Evolutionary conservation across 2,329 filamentous ascomycete species (phyloP).

Genomic region (Plectosphaerella cucumerina): DNA sequence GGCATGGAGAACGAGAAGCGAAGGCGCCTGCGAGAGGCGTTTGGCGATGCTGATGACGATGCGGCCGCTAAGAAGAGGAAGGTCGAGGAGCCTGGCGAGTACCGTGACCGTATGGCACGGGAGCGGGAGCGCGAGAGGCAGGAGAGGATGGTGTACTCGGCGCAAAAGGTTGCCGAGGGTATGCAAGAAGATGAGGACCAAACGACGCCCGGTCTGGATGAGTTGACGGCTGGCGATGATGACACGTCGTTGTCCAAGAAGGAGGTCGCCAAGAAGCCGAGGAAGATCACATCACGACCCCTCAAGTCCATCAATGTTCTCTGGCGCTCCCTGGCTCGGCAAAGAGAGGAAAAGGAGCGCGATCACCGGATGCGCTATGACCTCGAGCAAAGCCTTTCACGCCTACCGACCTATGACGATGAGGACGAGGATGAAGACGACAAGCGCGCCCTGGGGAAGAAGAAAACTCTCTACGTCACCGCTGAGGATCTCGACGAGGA

Average conservation of each 20-base stretch:
- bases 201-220: conserved; percentile 14
- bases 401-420: conserved; percentile 64
- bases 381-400: conserved; percentile 59
- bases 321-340: conserved; percentile 71
- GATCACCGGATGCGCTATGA: conserved; percentile 62
- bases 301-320: conserved; percentile 70
- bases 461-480: conserved; percentile 49
- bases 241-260: conserved; percentile 16
- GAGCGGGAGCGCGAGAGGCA: conserved; percentile 65
- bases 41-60: conserved; percentile 39
- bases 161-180: conserved; percentile 78
- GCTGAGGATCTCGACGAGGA: conserved; percentile 72
- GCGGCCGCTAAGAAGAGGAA: conserved; percentile 57
- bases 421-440: conserved; percentile 68
- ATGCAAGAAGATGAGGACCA: conserved; percentile 54
- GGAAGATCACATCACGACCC: conserved; percentile 36
- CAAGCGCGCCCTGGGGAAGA: conserved; percentile 59
- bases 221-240: conserved; percentile 1
- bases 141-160: conserved; percentile 69
- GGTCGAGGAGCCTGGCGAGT: conserved; percentile 60
- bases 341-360: conserved; percentile 65
- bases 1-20: conserved; percentile 82
- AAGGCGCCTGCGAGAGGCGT: conserved; percentile 64
- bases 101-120: conserved; percentile 64
- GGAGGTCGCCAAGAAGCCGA: conserved; percentile 24